A percentile compares a stretch with the other conserved stretches of the same genome.
phyloP scores from a whole-genome alignment of 2,329 filamentous ascomycete genomes.

The Neocucurbitaria cava region DNA sequence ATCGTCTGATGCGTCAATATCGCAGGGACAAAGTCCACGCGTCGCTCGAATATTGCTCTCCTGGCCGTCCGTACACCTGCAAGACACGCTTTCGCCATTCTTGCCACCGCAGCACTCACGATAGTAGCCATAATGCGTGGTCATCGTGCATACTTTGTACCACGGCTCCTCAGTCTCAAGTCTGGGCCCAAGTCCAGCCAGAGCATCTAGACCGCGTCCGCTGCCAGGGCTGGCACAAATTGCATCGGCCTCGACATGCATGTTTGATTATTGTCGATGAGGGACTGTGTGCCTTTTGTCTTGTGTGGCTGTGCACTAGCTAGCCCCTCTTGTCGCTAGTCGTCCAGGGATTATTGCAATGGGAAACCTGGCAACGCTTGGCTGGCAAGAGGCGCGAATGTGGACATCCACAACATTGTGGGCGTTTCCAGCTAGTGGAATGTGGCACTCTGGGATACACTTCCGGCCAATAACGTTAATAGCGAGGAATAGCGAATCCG shows the following conservation, averaged over 20 bases:
- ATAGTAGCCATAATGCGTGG: not conserved
- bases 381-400: too few relatives aligned
- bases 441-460: too few relatives aligned
- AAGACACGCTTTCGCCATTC: not conserved
- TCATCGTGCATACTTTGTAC: not conserved
- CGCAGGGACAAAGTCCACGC: not conserved
- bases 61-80: not conserved
- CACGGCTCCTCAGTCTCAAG: conserved; percentile 1
- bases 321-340: not conserved
- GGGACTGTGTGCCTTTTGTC: conserved; percentile 16
- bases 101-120: not conserved
- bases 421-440: too few relatives aligned
- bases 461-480: not conserved
- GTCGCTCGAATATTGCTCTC: not conserved
- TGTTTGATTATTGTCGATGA: conserved; percentile 22
- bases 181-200: conserved; percentile 4
- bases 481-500: not conserved
- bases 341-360: not conserved
- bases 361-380: too few relatives aligned
- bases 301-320: not conserved
- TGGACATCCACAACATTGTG: too few relatives aligned
- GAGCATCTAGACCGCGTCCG: not conserved
- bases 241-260: conserved; percentile 12
- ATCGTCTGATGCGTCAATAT: not conserved
- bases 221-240: not conserved